A percentile compares a stretch with the other conserved stretches of the same genome.
These are phyloP conservation scores for Nemania sp. DNA, from an alignment of 2,329 filamentous ascomycete species.

Conservation along the genomic window DNA sequence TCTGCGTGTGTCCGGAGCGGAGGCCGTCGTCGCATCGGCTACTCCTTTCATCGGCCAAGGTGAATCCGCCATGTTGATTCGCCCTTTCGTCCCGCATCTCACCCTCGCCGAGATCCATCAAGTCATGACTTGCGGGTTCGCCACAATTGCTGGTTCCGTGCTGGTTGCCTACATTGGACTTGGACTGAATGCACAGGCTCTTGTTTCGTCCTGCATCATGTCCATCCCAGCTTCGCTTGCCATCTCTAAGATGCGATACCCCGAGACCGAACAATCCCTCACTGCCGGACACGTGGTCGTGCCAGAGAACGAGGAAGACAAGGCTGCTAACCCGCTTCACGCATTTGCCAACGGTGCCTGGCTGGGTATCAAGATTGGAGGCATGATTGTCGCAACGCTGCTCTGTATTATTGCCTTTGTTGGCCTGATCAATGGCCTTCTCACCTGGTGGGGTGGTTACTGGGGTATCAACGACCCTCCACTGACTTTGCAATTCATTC, in stretches of 20 bases:
- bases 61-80: slow-evolving; percentile 90
- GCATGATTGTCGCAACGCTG: slow-evolving; percentile 72
- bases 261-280: slow-evolving; percentile 83
- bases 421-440: slow-evolving; percentile 66
- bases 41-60: slow-evolving; percentile 95
- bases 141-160: slow-evolving; percentile 87
- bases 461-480: slow-evolving; percentile 65
- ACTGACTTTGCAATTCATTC: slow-evolving; percentile 69
- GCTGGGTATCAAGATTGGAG: slow-evolving; percentile 74
- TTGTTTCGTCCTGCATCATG: slow-evolving; percentile 94
- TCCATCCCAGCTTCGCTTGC: slow-evolving; percentile 89
- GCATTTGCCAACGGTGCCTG: slow-evolving; percentile 75
- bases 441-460: slow-evolving; percentile 75
- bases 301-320: slow-evolving; percentile 76
- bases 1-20: slow-evolving; percentile 83
- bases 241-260: slow-evolving; percentile 86
- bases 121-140: slow-evolving; percentile 89
- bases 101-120: slow-evolving; percentile 89
- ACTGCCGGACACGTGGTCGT: slow-evolving; percentile 81
- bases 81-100: slow-evolving; percentile 81
- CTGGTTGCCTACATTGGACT: slow-evolving; percentile 84
- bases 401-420: slow-evolving; percentile 75
- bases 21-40: slow-evolving; percentile 90
- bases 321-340: slow-evolving; percentile 76
- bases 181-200: slow-evolving; percentile 79